Evolutionary conservation across 1,284 basidiomycete species (phyloP), one percentile per base, ranked within the genome.

Genomic region (Microstroma glucosiphilum): DNA sequence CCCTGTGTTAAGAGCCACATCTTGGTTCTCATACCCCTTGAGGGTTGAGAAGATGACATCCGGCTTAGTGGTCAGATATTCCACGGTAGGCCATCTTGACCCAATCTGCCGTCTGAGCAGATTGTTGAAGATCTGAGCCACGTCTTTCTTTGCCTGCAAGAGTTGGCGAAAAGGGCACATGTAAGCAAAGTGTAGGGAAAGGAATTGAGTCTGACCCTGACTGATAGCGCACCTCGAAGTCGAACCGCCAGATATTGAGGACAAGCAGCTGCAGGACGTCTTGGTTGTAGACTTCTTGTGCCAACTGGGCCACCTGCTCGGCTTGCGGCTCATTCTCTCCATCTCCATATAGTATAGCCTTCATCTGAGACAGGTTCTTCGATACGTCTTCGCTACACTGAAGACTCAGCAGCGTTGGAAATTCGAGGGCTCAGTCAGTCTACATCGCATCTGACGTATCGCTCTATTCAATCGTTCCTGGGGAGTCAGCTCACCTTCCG

Each of bases 91-190:
- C 80, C 86, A 89, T 25, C 94, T 86, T 2, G 88, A 84, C 30
- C 96, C 96, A 69, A 98, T 96, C 81, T 96, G 92, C 56, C 96
- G 84, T 59, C 93, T 86, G 2, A 98, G 83, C n/a, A 99, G 86
- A 70, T 89, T 89, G 81, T 90, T 94, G 84, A 96, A 97, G 74
- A 98, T 94, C 80, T 93, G 91, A 0, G 93, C 90, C 37, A 94
- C 91, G 75, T 98, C 96, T 82, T 98, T 98, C 57, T 83, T 81
- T 6, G 84, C 83, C 30, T 37, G 30, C 30, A 9, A 37, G 30
- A 9, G 9, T 37, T 37, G 30, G n/a, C 40, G 54, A 42, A 13
- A 12, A 56, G 26, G 6, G n/a, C 17, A 42, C 13, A 12, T 19
- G 26, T 56, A 4, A 30, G 54, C 26, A 17, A 3, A 6, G 12